phyloP scores from a whole-genome alignment of 2,329 filamentous ascomycete species.

The Stachybotrys chlorohalonatus region DNA sequence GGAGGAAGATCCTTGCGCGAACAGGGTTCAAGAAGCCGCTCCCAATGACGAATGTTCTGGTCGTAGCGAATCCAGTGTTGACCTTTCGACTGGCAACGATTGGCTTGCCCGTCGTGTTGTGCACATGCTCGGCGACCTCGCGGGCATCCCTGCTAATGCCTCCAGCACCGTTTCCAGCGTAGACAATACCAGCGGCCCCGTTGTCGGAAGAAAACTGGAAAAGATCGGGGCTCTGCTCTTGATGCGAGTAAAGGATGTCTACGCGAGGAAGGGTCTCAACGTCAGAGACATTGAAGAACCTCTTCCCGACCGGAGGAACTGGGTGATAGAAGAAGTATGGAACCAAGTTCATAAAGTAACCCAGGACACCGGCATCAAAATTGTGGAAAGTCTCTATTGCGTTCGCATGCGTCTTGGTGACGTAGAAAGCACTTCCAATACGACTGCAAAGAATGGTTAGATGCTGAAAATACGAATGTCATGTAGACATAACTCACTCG shows the following conservation, averaged over 20 bases:
- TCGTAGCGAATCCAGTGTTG: constrained; percentile 42
- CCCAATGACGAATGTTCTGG: constrained; percentile 27
- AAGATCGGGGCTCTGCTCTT: constrained; percentile 39
- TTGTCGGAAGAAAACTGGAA: constrained; percentile 36
- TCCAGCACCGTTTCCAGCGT: constrained; percentile 46
- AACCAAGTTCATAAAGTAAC: constrained; percentile 46
- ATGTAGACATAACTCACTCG: constrained; percentile 29
- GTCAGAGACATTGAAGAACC: constrained; percentile 28
- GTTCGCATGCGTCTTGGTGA: constrained; percentile 54
- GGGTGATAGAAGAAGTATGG: constrained; percentile 53
- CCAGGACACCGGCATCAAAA: constrained; percentile 46
- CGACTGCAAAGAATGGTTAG: no score
- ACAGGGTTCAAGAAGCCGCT: constrained; percentile 46
- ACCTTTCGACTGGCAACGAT: constrained; percentile 42
- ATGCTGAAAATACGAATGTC: no score
- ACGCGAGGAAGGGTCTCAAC: constrained; percentile 38
- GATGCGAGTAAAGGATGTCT: constrained; percentile 46
- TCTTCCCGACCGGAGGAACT: constrained; percentile 35
- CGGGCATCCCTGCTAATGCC: constrained; percentile 31
- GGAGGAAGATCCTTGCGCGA: constrained; percentile 44
- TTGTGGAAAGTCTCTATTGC: constrained; percentile 53
- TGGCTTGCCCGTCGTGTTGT: constrained; percentile 33
- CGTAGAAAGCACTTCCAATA: constrained; percentile 47
- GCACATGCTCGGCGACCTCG: constrained; percentile 30
- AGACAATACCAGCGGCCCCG: constrained; percentile 45